Evolutionary conservation across 176 grass and related monocot genomes (phyloP), one percentile per base, ranked within the genome.

Genomic region (Oryza longistaminata): DNA sequence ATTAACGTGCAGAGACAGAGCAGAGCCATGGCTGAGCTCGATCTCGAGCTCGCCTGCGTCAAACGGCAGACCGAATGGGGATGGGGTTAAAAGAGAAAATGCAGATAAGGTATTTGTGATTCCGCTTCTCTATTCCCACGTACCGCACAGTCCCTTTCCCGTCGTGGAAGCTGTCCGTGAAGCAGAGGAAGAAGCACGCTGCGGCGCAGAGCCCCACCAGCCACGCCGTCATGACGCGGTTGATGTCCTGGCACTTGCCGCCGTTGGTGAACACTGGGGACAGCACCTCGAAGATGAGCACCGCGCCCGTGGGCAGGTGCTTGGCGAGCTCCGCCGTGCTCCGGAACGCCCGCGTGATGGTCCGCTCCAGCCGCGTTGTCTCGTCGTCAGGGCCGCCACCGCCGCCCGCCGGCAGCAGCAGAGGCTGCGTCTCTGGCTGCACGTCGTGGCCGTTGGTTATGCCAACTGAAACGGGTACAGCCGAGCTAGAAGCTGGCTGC

Each of bases 91-190:
- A n/a, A n/a, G n/a, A n/a, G n/a, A n/a, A n/a, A n/a, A n/a, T n/a
- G n/a, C n/a, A n/a, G n/a, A n/a, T n/a, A n/a, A n/a, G n/a, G n/a
- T n/a, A n/a, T n/a, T n/a, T n/a, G n/a, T n/a, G n/a, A n/a, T n/a
- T n/a, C n/a, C n/a, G n/a, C n/a, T n/a, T n/a, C n/a, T n/a, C n/a
- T n/a, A n/a, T n/a, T n/a, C n/a, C 26, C 21, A 73, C 89, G 46
- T 91, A 91, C 16, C 85, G 61, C 70, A 84, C 50, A 3, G 17
- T 71, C 0, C 85, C 85, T n/a, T 60, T 70, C 19, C n/a, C 70
- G 34, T 87, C 89, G 8, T 6, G n/a, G 50, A 87, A 87, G 76
- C 85, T 91, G 70, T 91, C 89, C 0, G 79, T 91, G 85, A 91
- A 84, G 85, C 85, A 75, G 80, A 91, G 81, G 27, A 84, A 5